Conservation (phyloP, 2,329 filamentous ascomycete species). For the Talaromyces funiculosus region DNA sequence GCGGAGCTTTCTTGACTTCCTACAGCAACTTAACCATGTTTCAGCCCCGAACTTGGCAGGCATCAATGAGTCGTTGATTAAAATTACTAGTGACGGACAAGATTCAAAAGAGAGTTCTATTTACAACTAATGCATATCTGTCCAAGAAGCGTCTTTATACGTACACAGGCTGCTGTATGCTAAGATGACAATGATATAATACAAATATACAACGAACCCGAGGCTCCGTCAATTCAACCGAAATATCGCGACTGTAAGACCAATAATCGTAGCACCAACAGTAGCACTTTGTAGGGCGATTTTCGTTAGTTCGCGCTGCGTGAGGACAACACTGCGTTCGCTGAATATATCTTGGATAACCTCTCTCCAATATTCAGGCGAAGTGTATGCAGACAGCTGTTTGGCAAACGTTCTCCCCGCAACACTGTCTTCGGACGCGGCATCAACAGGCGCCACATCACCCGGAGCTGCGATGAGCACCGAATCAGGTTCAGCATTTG, state of each 20-base stretch:
- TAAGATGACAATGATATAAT: background rate
- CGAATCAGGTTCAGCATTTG: background rate
- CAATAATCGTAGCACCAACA: conserved; percentile 59
- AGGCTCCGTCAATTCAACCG: conserved; percentile 33
- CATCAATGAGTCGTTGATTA: background rate
- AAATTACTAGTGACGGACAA: background rate
- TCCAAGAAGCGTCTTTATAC: background rate
- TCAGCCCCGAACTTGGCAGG: too few species aligned
- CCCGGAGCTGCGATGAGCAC: background rate
- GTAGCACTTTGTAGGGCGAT: conserved; percentile 62
- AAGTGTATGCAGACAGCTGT: conserved; percentile 19
- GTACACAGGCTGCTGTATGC: background rate
- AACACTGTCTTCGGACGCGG: background rate
- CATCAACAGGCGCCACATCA: background rate
- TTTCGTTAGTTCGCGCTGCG: conserved; percentile 66
- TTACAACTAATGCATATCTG: background rate
- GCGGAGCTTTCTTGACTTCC: background rate
- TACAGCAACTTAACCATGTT: background rate
- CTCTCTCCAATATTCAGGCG: conserved; percentile 44
- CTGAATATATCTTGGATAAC: conserved; percentile 57
- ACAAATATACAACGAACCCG: background rate
- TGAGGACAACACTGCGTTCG: conserved; percentile 57
- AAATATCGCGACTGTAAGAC: conserved; percentile 48
- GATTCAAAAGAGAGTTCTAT: background rate
- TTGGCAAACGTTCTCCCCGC: background rate